phyloP scores from a whole-genome alignment of 805 yeast species.

The Kurtzmaniella fragi region DNA sequence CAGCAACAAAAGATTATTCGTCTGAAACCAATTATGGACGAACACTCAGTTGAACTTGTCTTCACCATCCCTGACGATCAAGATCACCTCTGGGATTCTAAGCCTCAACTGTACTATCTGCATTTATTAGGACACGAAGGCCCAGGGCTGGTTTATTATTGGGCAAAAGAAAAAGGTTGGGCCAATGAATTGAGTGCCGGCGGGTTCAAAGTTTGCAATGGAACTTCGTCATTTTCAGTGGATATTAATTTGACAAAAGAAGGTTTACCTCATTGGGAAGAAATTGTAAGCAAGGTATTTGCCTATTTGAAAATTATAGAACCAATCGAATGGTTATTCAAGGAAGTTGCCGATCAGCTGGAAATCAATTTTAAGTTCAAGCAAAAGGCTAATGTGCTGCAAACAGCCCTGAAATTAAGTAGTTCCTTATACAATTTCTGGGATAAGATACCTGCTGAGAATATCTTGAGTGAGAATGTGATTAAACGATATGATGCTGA shows the following conservation, averaged over 20 bases:
- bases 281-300: conserved; percentile 56
- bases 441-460: conserved; percentile 54
- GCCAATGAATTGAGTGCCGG: conserved; percentile 79
- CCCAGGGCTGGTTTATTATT: conserved; percentile 70
- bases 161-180: conserved; percentile 67
- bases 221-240: conserved; percentile 61
- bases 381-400: conserved; percentile 69
- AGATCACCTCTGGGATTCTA: conserved; percentile 53
- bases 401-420: conserved; percentile 69
- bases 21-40: conserved; percentile 82
- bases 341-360: conserved; percentile 70
- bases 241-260: conserved; percentile 70
- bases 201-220: conserved; percentile 58
- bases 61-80: conserved; percentile 77
- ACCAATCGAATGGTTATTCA: conserved; percentile 75
- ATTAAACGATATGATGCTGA: conserved; percentile 55
- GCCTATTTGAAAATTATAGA: conserved; percentile 65
- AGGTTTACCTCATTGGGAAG: conserved; percentile 63
- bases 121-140: conserved; percentile 94
- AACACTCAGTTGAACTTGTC: conserved; percentile 57
- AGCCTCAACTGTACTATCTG: conserved; percentile 66
- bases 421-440: conserved; percentile 49
- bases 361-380: conserved; percentile 69
- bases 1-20: conserved; percentile 50
- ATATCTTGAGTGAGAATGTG: conserved; percentile 53